Evolutionary conservation across 352 stramenopile genomes (phyloP).

Genomic region (Globisporangium rhizosaccharum): DNA sequence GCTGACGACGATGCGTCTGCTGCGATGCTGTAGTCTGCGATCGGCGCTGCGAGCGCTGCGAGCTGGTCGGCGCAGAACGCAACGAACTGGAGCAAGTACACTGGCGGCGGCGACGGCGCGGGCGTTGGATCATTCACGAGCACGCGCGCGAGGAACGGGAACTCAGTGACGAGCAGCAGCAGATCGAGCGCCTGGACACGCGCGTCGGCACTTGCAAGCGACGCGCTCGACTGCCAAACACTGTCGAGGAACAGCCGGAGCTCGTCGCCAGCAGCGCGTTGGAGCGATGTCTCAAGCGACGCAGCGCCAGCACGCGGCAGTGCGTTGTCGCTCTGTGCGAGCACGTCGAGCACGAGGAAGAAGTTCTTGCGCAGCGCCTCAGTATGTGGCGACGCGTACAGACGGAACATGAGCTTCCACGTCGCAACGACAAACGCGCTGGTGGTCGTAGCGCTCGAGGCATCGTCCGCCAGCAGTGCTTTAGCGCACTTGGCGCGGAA

Average conservation of each 20-base stretch:
- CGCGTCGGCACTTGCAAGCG: slow-evolving; percentile 14
- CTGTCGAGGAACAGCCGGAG: slow-evolving; percentile 28
- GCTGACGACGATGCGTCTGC: background rate
- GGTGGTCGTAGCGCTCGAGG: slow-evolving; percentile 3
- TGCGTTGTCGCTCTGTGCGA: slow-evolving; percentile 27
- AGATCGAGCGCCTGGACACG: slow-evolving; percentile 39
- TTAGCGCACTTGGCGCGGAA: slow-evolving; percentile 58
- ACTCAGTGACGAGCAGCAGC: slow-evolving; percentile 56
- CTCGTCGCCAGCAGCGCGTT: slow-evolving; percentile 28
- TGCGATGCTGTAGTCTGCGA: slow-evolving; percentile 35
- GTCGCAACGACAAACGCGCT: slow-evolving; percentile 24
- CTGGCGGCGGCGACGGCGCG: slow-evolving; percentile 3
- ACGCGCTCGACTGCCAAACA: slow-evolving; percentile 19
- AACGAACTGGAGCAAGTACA: slow-evolving; percentile 39
- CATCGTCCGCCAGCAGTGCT: slow-evolving; percentile 9
- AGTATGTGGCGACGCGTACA: slow-evolving; percentile 34
- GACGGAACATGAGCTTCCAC: slow-evolving; percentile 55
- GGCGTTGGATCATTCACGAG: slow-evolving; percentile 23
- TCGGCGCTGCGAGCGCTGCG: slow-evolving; percentile 41
- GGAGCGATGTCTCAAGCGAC: slow-evolving; percentile 10
- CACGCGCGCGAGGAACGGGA: slow-evolving; percentile 44
- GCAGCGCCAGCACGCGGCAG: background rate
- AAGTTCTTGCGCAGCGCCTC: slow-evolving; percentile 65
- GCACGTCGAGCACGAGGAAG: slow-evolving; percentile 43
- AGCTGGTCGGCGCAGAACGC: slow-evolving; percentile 50